These are phyloP conservation scores for Kodamaea kakaduensis DNA, from an alignment of 805 yeast genomes.

Conservation along the genomic window DNA sequence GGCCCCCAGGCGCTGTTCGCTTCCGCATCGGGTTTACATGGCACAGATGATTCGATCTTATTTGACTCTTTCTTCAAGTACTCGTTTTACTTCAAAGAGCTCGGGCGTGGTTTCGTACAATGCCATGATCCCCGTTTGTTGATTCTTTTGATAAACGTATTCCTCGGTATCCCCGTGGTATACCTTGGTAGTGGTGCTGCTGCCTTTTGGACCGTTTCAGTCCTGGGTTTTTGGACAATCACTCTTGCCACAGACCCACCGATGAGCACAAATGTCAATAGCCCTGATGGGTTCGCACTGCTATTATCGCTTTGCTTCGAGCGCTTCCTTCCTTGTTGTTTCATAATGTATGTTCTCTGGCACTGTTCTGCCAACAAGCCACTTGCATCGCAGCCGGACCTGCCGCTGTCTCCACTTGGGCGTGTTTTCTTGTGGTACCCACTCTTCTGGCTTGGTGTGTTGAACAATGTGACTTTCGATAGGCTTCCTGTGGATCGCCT, in stretches of 20 bases:
- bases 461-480: constrained; percentile 87
- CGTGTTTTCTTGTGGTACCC: constrained; percentile 67
- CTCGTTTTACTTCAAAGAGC: constrained; percentile 58
- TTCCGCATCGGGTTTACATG: constrained; percentile 46
- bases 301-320: constrained; percentile 68
- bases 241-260: constrained; percentile 80
- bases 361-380: constrained; percentile 49
- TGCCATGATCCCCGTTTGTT: constrained; percentile 68
- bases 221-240: constrained; percentile 83
- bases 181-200: constrained; percentile 44
- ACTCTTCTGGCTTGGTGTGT: constrained; percentile 75
- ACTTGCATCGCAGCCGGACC: constrained; percentile 3
- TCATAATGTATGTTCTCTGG: constrained; percentile 72
- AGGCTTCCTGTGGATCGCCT: constrained; percentile 83
- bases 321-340: constrained; percentile 69
- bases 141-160: constrained; percentile 53
- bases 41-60: constrained; percentile 49
- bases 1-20: constrained; percentile 44
- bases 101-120: constrained; percentile 34
- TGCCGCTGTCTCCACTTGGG: constrained; percentile 32
- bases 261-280: constrained; percentile 47
- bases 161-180: constrained; percentile 60
- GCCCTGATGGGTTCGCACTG: constrained; percentile 51
- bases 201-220: constrained; percentile 53
- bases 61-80: constrained; percentile 75